Base-by-base conservation (phyloP, 1,139 yeast species). In the Geotrichum europaeum region DNA sequence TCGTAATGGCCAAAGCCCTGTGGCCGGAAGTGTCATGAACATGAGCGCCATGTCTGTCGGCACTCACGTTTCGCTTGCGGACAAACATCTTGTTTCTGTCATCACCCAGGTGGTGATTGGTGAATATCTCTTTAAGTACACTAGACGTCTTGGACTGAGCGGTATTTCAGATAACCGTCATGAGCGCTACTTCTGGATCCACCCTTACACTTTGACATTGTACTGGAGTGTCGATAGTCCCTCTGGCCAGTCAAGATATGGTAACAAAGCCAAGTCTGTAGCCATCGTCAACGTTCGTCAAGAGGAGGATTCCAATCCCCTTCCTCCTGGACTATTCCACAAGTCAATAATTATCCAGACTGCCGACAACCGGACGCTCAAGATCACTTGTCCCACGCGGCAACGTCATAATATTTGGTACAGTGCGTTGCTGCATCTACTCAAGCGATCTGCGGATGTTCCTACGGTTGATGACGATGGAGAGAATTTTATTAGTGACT, bases 141-240 rank as follows among this genome's bases (percentile, higher is more conserved):
- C 87, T 73, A 84, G 96, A 59, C 83, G 85, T 64, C 89, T 95
- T 13, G 87, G 90, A 18, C 79, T 89, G 60, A 83, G 87, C 58
- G 83, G 90, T 0, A 82, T 90, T 53, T 83, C 95, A 0, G 94
- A 88, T 61, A 83, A 82, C 57, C 82, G 98, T 63, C 99, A 94
- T 70, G 95, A 88, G 71, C 81, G 98, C 65, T 94, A 85, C 74
- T 94, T 94, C 81, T 94, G 98, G 98, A 85, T 94, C 51, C 96
- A 94, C 75, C 99, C 99, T 9, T 92, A 91, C 73, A 87, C 96
- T 3, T 77, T 90, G 76, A 89, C 97, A 0, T 79, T 94, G 61
- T 91, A 90, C 73, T 94, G 99, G 99, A 86, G 94, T 10, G 81
- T 83, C 18, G 81, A 84, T 12, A 89, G 89, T 70, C 98, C 98